Evolutionary conservation across 2,329 filamentous ascomycete genomes (phyloP), one percentile per base, ranked within the genome.

Genomic region (Clonostachys chloroleuca): DNA sequence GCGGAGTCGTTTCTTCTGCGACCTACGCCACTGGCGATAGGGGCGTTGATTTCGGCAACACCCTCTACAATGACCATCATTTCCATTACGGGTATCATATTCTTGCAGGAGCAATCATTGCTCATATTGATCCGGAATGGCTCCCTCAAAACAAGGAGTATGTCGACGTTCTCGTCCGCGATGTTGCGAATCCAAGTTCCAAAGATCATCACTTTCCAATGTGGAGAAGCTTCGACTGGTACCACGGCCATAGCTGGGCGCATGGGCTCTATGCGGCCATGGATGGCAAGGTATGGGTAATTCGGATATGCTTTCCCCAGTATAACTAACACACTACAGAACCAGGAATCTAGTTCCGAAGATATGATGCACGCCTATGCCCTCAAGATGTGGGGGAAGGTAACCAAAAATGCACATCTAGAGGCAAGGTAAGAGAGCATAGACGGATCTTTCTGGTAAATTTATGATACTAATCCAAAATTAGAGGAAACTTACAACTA

Each of bases 171-270:
- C 75, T 99, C 42, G 84, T 94, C 43, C 86, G 94, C 49, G 94
- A 99, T 54, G 68, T 80, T 43, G 86, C 91, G 42, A 96, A 96
- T 65, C 84, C 91, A 0, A 84, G 80, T 55, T 60, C 74, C 4
- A 63, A 77, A 16, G 92, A 96, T 61, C 73, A 76, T 30, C 82
- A 82, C 56, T 97, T 95, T 65, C 92, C 92, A 0, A 84, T 89
- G 55, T 92, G 80, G 51, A 81, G 94, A 43, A 81, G 75, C 48
- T 97, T 96, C 60, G 94, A 97, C 67, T 96, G 90, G 89, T 97
- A 85, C 64, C 84, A 95, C 59, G 94, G 92, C 3, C 94, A 97
- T 73, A 91, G 86, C 49, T 96, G 92, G 90, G 92, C 92, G 3
- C 90, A 89, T 47, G 88, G 88, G 2, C 68, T 92, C 6, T 88